Conservation (phyloP, 495 filamentous ascomycete genomes). For the Elasticomyces elasticus region DNA sequence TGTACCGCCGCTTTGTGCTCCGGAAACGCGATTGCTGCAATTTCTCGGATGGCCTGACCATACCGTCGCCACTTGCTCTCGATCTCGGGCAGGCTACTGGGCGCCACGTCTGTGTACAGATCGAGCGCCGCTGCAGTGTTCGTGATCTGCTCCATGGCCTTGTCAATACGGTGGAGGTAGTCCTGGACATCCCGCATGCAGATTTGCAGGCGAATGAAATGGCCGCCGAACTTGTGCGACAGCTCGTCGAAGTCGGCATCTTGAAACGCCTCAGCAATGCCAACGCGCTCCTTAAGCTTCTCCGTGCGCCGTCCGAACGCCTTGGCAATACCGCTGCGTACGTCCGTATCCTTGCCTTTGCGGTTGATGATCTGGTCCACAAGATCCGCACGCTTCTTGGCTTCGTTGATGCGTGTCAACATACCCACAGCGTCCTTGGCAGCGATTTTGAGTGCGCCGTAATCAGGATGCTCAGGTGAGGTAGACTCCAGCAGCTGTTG, state of each 20-base stretch:
- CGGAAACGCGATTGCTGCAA: slow-evolving; percentile 63
- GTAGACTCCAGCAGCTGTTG: slow-evolving; percentile 68
- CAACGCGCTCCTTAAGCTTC: slow-evolving; percentile 60
- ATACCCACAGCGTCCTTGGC: slow-evolving; percentile 55
- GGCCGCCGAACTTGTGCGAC: slow-evolving; percentile 69
- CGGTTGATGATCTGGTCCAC: slow-evolving; percentile 77
- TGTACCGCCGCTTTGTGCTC: slow-evolving; percentile 75
- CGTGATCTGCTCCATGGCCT: slow-evolving; percentile 62
- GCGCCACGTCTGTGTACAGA: slow-evolving; percentile 46
- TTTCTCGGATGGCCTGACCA: slow-evolving; percentile 68
- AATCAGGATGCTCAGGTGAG: slow-evolving; percentile 72
- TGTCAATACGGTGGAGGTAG: slow-evolving; percentile 63
- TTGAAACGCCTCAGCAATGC: slow-evolving; percentile 55
- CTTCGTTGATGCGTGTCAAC: slow-evolving; percentile 77
- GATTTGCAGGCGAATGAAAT: slow-evolving; percentile 80
- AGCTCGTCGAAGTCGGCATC: slow-evolving; percentile 69
- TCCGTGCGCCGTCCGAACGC: slow-evolving; percentile 79
- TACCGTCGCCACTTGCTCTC: slow-evolving; percentile 88
- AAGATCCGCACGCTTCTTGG: slow-evolving; percentile 82
- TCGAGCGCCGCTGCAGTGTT: slow-evolving; percentile 63
- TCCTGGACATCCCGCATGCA: slow-evolving; percentile 81
- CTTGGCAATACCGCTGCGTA: slow-evolving; percentile 68
- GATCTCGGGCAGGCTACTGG: slow-evolving; percentile 62
- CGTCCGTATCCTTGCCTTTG: slow-evolving; percentile 84
- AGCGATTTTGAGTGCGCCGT: slow-evolving; percentile 52